These are phyloP conservation scores for Debaryomycetaceae sp. DNA, from an alignment of 1,139 yeast genomes.

Conservation along the genomic window DNA sequence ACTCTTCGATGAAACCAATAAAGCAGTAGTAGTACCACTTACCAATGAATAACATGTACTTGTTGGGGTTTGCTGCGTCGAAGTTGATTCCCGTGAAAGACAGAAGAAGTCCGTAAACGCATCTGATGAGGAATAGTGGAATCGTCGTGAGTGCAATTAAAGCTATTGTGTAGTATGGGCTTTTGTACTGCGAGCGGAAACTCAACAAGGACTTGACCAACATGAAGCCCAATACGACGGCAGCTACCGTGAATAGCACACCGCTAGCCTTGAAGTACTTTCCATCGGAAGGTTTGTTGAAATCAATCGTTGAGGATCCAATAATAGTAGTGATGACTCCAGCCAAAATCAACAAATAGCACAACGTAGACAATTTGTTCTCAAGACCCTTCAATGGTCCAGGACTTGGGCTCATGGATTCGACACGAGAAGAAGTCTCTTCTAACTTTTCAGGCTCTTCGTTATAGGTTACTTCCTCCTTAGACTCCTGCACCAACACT, in stretches of 20 bases:
- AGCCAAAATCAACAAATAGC: constrained; percentile 13
- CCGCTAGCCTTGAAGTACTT: background rate
- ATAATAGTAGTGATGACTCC: constrained; percentile 14
- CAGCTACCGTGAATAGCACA: background rate
- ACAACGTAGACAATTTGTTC: no score
- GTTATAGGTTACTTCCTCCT: no score
- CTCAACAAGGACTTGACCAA: no score
- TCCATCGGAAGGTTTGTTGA: no score
- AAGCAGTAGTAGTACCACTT: constrained; percentile 19
- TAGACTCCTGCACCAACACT: no score
- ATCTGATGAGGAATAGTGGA: constrained; percentile 13
- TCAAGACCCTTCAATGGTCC: no score
- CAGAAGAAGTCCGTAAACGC: constrained; percentile 13
- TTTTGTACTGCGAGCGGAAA: no score
- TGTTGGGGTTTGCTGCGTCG: constrained; percentile 8
- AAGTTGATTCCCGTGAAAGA: constrained; percentile 15
- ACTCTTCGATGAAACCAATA: constrained; percentile 13
- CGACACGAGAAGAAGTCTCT: no score
- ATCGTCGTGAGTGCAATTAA: constrained; percentile 6
- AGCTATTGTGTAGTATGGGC: no score
- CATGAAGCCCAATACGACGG: background rate
- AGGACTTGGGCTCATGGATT: no score
- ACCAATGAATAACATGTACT: constrained; percentile 17
- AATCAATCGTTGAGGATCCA: no score
- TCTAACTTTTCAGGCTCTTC: no score